A percentile compares a stretch with the other conserved stretches of the same genome.
phyloP scores from a whole-genome alignment of 2,329 filamentous ascomycete species.

The Xylariaceae sp. region DNA sequence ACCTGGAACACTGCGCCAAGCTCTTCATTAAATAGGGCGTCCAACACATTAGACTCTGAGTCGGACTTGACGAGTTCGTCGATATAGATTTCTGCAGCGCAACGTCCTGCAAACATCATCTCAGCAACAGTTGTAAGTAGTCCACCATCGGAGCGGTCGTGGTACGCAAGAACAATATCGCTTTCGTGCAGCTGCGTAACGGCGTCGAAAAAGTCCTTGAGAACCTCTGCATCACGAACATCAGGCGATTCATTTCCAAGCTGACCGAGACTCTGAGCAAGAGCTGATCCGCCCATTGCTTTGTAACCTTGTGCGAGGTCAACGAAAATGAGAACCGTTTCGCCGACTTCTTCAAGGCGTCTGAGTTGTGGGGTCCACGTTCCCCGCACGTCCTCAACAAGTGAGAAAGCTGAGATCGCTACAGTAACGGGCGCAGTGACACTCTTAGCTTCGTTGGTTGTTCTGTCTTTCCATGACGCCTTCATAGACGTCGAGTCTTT shows the following conservation, averaged over 20 bases:
- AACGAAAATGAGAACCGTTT: conserved; percentile 84
- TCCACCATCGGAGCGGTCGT: conserved; percentile 18
- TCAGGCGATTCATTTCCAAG: conserved; percentile 83
- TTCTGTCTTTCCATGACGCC: conserved; percentile 81
- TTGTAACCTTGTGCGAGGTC: conserved; percentile 79
- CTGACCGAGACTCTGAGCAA: conserved; percentile 85
- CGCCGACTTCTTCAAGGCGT: conserved; percentile 79
- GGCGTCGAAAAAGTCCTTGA: conserved; percentile 90
- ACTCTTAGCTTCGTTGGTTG: conserved; percentile 66
- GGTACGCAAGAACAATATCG: conserved; percentile 26
- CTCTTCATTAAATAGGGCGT: conserved; percentile 91
- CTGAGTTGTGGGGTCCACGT: conserved; percentile 93
- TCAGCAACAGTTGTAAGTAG: conserved; percentile 69
- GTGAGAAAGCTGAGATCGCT: conserved; percentile 84
- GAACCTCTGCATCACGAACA: conserved; percentile 73
- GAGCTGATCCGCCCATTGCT: conserved; percentile 82
- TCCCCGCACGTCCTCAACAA: conserved; percentile 74
- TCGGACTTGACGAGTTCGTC: conserved; percentile 66
- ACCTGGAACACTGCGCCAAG: conserved; percentile 95
- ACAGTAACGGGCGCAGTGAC: conserved; percentile 90
- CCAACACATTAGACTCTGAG: conserved; percentile 61
- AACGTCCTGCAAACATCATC: conserved; percentile 97
- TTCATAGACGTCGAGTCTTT: conserved; percentile 99
- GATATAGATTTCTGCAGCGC: conserved; percentile 79
- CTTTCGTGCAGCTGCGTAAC: conserved; percentile 60